A percentile compares a stretch with the other conserved stretches of the same genome.
Evolutionary conservation across 2,329 filamentous ascomycete genomes (phyloP).

Genomic region (Plenodomus lindquistii): DNA sequence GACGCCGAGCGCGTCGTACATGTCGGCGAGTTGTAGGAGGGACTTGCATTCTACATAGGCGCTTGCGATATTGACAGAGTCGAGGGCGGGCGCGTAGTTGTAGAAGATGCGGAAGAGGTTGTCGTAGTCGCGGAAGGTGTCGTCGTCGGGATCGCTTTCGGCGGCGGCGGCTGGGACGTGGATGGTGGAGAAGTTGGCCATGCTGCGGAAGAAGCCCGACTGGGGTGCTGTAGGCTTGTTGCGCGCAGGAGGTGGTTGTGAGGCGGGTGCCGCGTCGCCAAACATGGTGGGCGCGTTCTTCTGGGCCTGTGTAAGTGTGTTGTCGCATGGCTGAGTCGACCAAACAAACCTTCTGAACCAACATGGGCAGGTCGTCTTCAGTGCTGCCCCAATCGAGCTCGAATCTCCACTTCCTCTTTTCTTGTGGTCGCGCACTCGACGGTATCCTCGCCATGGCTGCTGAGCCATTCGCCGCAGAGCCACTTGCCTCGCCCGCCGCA

Average conservation of each 20-base stretch:
- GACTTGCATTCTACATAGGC: constrained; percentile 95
- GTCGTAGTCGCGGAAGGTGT: constrained; percentile 88
- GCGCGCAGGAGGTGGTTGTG: constrained; percentile 58
- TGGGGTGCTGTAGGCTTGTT: constrained; percentile 67
- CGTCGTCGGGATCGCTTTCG: constrained; percentile 66
- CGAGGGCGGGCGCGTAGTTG: constrained; percentile 82
- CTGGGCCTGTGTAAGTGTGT: constrained; percentile 17
- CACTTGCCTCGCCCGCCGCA: constrained; percentile 39
- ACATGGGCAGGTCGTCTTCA: constrained; percentile 78
- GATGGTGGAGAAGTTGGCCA: constrained; percentile 73
- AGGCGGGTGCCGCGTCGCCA: constrained; percentile 46
- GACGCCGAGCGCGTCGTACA: constrained; percentile 87
- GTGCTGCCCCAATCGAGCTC: constrained; percentile 77
- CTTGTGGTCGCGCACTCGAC: constrained; percentile 42
- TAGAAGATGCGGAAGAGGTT: constrained; percentile 96
- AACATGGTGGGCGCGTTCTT: constrained; percentile 58
- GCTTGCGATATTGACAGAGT: constrained; percentile 85
- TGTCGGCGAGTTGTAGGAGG: constrained; percentile 84
- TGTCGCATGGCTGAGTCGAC: not conserved
- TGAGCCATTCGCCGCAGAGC: constrained; percentile 23
- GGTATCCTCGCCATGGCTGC: constrained; percentile 47
- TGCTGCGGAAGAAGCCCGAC: constrained; percentile 80
- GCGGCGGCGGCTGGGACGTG: constrained; percentile 44
- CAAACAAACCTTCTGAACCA: constrained; percentile 73
- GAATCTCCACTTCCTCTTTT: constrained; percentile 77